A percentile compares a stretch with the other conserved stretches of the same genome.
phyloP scores from a whole-genome alignment of 2,329 filamentous ascomycete species.

The Curvularia sp. region DNA sequence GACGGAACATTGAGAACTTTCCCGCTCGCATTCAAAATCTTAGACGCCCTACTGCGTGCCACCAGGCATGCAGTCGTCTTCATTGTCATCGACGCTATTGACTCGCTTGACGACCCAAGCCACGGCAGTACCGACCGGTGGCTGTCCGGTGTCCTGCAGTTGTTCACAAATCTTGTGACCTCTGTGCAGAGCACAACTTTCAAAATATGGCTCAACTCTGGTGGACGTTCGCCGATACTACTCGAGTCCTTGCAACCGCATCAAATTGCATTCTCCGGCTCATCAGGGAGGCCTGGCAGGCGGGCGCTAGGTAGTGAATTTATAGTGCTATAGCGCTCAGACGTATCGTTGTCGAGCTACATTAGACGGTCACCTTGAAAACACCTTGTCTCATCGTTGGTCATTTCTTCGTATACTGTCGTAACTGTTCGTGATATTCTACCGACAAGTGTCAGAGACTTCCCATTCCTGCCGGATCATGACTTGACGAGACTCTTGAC shows the following conservation, averaged over 20 bases:
- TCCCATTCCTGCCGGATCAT: conserved; percentile 10
- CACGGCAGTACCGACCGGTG: background rate
- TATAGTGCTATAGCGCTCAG: background rate
- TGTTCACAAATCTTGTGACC: background rate
- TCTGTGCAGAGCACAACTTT: background rate
- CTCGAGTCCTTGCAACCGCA: background rate
- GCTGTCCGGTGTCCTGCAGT: background rate
- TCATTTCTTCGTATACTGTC: background rate
- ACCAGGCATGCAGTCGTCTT: background rate
- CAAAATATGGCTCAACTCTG: conserved; percentile 4
- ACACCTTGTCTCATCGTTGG: background rate
- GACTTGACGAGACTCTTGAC: conserved; percentile 9
- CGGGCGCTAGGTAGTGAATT: background rate
- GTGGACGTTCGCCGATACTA: background rate
- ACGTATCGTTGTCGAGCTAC: background rate
- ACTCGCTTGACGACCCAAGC: conserved; percentile 2
- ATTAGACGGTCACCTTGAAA: background rate
- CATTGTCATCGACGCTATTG: background rate
- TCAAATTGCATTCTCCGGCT: background rate
- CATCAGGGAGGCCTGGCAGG: background rate
- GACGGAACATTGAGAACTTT: conserved; percentile 2
- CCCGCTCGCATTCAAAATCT: background rate
- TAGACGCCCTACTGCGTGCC: background rate
- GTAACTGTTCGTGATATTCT: background rate
- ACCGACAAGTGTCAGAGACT: background rate